phyloP scores from a whole-genome alignment of 139 green algal species.

The Gonium pectorale region DNA sequence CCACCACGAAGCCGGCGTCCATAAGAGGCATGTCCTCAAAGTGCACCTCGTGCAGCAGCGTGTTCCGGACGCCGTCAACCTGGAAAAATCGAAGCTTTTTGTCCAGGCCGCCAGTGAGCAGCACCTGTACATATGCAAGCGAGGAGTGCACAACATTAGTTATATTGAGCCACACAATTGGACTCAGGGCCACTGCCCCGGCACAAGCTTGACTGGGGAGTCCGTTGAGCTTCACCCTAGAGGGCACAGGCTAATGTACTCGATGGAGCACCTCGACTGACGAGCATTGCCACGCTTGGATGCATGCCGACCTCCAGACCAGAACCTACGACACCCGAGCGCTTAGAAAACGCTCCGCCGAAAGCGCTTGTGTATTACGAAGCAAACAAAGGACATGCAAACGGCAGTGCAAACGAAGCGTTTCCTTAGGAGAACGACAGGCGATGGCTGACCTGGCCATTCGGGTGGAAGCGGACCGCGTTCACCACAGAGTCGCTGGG shows the following conservation, averaged over 20 bases:
- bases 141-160: neutral
- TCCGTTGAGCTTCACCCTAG: too few relatives aligned
- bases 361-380: too few relatives aligned
- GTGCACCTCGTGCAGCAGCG: conserved; percentile 83
- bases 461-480: conserved; percentile 86
- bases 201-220: neutral
- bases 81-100: conserved; percentile 90
- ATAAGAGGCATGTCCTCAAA: conserved; percentile 91
- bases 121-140: conserved; percentile 66
- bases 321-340: too few relatives aligned
- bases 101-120: conserved; percentile 92
- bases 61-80: conserved; percentile 88
- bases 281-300: too few relatives aligned
- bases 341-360: too few relatives aligned
- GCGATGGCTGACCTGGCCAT: conserved; percentile 40
- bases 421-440: neutral
- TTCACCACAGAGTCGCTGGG: conserved; percentile 75
- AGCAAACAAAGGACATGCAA: neutral
- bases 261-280: too few relatives aligned
- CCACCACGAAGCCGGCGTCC: conserved; percentile 81
- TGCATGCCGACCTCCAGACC: too few relatives aligned
- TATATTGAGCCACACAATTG: neutral
- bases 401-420: neutral
- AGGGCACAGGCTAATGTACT: too few relatives aligned
- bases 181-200: neutral